Base-by-base conservation (phyloP, 2,329 filamentous ascomycete species). In the Aspergillus jensenii region DNA sequence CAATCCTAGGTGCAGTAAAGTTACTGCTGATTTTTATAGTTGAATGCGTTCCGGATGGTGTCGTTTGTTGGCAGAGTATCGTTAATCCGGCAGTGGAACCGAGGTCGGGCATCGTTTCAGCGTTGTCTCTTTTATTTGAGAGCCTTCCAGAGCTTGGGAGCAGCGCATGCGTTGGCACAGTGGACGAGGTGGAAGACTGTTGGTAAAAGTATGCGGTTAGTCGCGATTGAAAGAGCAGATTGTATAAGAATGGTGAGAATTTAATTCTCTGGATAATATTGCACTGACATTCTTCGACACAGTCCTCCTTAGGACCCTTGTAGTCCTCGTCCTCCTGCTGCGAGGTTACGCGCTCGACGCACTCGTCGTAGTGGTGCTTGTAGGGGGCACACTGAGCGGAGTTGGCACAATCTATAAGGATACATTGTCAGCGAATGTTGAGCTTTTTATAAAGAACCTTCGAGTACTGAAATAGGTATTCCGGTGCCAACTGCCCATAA, bases 341-440 rank as follows among this genome's bases (percentile, higher is more conserved):
- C 70, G 66, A 79, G 61, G 87, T 91, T 68, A 99, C 95, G 71
- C 95, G 92, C 86, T 96, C 93, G 69, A 93, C 92, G 78, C 95
- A 99, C 81, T 97, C 91, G 67, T 98, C 93, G 78, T 90, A 98
- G 85, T 99, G 95, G 84, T 98, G 93, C 87, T 98, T 99, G 74
- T 86, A 85, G 59, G 89, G 88, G 62, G 88, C 84, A 81, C 95
- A 99, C 78, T 90, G 82, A 77, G 89, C 84, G 65, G 92, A 92
- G 77, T 93, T 87, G 79, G 86, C 86, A 86, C 95, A 99, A 74
- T 96, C 95, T 98, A 78, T 67, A 68, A 39, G 52, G 9, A 53
- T 12, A 43, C 4, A 43, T 37, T n/a, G 40, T 62, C 50, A 62
- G 60, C 40, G 31, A 31, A 31, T 62, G 43, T 64, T 60, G 48